These are phyloP conservation scores for Hanseniaspora occidentalis DNA, from an alignment of 805 yeast species.

Conservation along the genomic window DNA sequence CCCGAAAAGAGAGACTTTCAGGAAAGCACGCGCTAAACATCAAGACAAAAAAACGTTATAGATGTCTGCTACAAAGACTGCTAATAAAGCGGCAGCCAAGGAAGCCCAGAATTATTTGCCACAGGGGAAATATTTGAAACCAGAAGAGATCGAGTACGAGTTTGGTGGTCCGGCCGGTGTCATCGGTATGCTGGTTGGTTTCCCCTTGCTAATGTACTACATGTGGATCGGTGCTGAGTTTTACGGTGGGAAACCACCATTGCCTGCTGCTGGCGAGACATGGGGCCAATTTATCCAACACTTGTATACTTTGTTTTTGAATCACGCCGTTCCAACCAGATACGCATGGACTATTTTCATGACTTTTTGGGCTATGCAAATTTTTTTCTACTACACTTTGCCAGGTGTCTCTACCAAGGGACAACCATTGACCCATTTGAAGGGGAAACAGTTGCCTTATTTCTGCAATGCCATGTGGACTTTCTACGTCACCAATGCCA, in stretches of 20 bases:
- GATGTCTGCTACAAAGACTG: no score
- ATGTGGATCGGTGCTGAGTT: conserved; percentile 88
- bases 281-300: conserved; percentile 37
- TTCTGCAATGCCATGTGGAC: conserved; percentile 87
- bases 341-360: conserved; percentile 62
- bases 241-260: conserved; percentile 61
- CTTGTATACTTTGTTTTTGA: conserved; percentile 32
- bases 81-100: background rate
- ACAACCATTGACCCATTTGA: conserved; percentile 74
- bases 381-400: conserved; percentile 59
- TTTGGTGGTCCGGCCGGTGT: conserved; percentile 93
- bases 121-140: conserved; percentile 29
- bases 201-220: conserved; percentile 90
- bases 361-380: conserved; percentile 57
- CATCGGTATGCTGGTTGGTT: conserved; percentile 80
- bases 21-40: no score
- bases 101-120: conserved; percentile 17
- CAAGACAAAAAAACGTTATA: no score
- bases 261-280: conserved; percentile 38
- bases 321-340: conserved; percentile 45
- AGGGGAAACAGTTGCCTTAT: conserved; percentile 75
- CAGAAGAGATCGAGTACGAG: conserved; percentile 61
- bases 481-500: conserved; percentile 53
- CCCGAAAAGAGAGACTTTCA: no score
- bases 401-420: conserved; percentile 97